Conservation (phyloP, 2,329 filamentous ascomycete species). For the Coniochaeta prunicola region DNA sequence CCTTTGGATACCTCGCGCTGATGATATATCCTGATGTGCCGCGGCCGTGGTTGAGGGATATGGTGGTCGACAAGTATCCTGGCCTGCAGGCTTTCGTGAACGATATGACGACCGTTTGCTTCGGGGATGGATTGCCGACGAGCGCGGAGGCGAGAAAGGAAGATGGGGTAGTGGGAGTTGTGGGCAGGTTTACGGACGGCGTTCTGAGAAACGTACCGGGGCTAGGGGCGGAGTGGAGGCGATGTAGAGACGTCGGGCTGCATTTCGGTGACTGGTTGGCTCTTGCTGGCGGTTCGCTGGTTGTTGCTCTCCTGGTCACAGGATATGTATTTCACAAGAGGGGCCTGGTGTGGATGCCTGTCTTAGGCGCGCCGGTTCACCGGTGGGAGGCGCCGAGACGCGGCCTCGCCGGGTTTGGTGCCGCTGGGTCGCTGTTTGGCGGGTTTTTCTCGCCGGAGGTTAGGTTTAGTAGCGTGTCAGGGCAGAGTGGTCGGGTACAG, state of each 20-base stretch:
- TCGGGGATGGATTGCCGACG: slow-evolving; percentile 8
- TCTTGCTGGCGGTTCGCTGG: slow-evolving; percentile 5
- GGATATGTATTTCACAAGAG: slow-evolving; percentile 8
- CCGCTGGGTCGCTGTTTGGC: slow-evolving; percentile 14
- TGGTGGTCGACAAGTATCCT: slow-evolving; percentile 13
- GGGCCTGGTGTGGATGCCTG: slow-evolving; percentile 7
- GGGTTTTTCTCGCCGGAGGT: background rate
- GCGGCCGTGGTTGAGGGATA: slow-evolving; percentile 23
- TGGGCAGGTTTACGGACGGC: slow-evolving; percentile 11
- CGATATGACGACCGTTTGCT: slow-evolving; percentile 3
- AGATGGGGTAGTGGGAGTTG: slow-evolving; percentile 2
- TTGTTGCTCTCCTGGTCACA: slow-evolving; percentile 4
- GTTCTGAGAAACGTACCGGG: slow-evolving; percentile 12
- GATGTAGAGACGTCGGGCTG: slow-evolving; percentile 9
- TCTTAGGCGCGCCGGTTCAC: slow-evolving; percentile 15
- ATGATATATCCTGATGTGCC: slow-evolving; percentile 44
- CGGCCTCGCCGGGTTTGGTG: slow-evolving; percentile 12
- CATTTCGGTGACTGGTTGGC: background rate
- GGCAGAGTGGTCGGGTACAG: background rate
- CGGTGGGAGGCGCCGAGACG: slow-evolving; percentile 11
- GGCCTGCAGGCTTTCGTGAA: slow-evolving; percentile 16
- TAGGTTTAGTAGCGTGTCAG: background rate
- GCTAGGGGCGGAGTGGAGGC: slow-evolving; percentile 13
- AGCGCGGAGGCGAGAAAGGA: background rate
- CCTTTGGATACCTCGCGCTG: slow-evolving; percentile 70